These are phyloP conservation scores for Metroxylon sagu DNA, from an alignment of 176 grass and related monocot species.

Conservation along the genomic window DNA sequence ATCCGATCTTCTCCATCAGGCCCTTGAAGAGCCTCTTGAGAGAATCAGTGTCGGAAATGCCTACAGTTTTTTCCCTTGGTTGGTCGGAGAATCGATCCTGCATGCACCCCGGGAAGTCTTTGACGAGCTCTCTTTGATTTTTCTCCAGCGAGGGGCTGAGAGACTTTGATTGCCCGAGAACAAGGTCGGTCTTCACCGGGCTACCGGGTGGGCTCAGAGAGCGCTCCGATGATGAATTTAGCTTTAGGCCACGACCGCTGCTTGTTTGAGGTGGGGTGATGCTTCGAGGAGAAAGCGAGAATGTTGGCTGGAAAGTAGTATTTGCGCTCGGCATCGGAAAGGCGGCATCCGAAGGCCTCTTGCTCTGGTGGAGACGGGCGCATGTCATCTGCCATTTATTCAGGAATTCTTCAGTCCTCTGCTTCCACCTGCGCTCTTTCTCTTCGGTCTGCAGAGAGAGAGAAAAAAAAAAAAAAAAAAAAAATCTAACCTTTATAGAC, in stretches of 20 bases:
- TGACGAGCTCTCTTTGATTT: not conserved
- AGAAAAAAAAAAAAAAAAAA: too few species aligned
- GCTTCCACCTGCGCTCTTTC: not conserved
- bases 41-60: not conserved
- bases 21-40: slow-evolving; percentile 40
- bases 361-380: not conserved
- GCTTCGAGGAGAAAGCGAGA: too few species aligned
- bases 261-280: too few species aligned
- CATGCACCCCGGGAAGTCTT: too few species aligned
- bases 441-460: not conserved
- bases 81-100: not conserved
- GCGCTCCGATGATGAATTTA: not conserved
- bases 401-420: not conserved
- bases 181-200: slow-evolving; percentile 54
- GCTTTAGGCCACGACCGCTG: too few species aligned
- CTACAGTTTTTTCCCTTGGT: too few species aligned
- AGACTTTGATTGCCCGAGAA: slow-evolving; percentile 17
- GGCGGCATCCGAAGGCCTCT: too few species aligned
- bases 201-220: not conserved
- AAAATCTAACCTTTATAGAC: too few species aligned
- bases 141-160: not conserved
- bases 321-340: too few species aligned
- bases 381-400: slow-evolving; percentile 5
- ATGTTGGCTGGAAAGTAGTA: too few species aligned
- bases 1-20: slow-evolving; percentile 39